Evolutionary conservation across 495 filamentous ascomycete genomes (phyloP).

Genomic region (Lasiosphaeriaceae sp.): DNA sequence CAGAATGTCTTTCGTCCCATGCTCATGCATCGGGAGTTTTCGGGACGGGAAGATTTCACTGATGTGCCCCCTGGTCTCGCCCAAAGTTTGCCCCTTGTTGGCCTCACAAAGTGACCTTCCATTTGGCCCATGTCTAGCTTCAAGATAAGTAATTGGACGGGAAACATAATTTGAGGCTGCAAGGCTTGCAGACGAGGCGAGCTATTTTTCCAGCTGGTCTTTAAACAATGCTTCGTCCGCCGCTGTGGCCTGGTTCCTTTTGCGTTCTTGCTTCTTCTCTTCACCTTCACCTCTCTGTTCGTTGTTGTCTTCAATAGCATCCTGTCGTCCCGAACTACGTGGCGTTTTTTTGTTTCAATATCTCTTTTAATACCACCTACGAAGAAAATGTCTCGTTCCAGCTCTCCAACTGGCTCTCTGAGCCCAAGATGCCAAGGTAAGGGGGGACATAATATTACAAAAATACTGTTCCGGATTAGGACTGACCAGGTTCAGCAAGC

Average conservation of each 20-base stretch:
- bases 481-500: conserved; percentile 12
- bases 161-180: neutral
- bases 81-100: neutral
- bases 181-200: neutral
- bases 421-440: conserved; percentile 15
- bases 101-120: neutral
- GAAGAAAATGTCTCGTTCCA: neutral
- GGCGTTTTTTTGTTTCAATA: neutral
- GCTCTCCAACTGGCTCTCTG: neutral
- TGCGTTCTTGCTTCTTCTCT: neutral
- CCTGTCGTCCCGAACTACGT: neutral
- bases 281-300: neutral
- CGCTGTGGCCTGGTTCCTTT: neutral
- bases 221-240: neutral
- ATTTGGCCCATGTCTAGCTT: neutral
- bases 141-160: neutral
- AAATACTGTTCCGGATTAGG: neutral
- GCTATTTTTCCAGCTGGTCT: too few species aligned
- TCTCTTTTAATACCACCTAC: neutral
- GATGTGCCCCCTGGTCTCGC: neutral
- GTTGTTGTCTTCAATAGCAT: neutral
- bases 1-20: neutral
- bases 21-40: neutral
- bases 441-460: neutral
- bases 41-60: neutral